phyloP scores from a whole-genome alignment of 1,284 basidiomycete species.

The Omphalotus olearius region DNA sequence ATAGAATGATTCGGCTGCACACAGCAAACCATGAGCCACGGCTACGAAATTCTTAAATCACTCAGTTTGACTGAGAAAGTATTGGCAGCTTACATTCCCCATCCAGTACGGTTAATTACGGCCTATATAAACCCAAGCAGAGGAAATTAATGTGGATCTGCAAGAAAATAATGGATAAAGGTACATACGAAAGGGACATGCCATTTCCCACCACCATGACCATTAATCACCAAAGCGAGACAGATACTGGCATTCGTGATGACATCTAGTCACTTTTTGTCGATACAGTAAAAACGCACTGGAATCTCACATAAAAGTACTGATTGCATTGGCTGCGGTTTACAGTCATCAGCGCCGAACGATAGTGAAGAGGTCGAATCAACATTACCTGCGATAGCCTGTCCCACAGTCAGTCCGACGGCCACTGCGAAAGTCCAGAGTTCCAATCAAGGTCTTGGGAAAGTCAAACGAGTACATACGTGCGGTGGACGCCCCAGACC shows the following conservation, averaged over 20 bases:
- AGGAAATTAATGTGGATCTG: neutral
- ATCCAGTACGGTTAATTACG: constrained; percentile 24
- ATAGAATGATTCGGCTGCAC: constrained; percentile 26
- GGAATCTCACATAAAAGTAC: constrained; percentile 8
- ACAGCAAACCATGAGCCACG: constrained; percentile 26
- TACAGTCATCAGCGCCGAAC: neutral
- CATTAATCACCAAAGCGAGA: constrained; percentile 23
- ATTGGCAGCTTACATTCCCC: constrained; percentile 23
- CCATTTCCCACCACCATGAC: constrained; percentile 28
- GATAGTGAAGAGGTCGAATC: neutral
- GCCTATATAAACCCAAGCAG: constrained; percentile 15
- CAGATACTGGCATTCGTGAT: constrained; percentile 18
- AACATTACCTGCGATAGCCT: constrained; percentile 24
- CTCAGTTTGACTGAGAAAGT: neutral
- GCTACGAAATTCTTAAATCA: constrained; percentile 12
- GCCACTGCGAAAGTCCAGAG: constrained; percentile 18
- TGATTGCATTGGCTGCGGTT: constrained; percentile 8
- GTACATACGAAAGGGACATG: constrained; percentile 27
- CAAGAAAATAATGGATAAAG: neutral
- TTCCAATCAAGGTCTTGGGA: neutral
- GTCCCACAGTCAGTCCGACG: constrained; percentile 25
- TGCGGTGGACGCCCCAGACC: constrained; percentile 26
- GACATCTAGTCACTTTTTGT: neutral
- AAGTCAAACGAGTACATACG: constrained; percentile 16
- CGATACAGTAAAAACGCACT: too few species aligned